Evolutionary conservation across 768 basidiomycete genomes (phyloP).

Genomic region (Auricularia heimuer): DNA sequence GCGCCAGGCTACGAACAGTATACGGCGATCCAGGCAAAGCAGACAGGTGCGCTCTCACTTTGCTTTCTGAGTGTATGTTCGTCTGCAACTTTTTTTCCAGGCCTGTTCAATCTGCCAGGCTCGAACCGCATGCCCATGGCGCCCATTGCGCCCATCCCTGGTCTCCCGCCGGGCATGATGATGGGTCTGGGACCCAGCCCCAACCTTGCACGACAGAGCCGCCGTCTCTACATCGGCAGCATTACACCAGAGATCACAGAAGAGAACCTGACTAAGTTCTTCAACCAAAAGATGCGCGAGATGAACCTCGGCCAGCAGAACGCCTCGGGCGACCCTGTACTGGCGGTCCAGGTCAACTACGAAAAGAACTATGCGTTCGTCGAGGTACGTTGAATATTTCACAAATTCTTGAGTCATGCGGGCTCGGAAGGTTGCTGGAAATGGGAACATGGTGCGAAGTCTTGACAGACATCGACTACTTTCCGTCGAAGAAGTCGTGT

Average conservation of each 20-base stretch:
- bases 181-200: constrained; percentile 83
- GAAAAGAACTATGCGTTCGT: constrained; percentile 99
- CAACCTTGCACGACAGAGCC: constrained; percentile 85
- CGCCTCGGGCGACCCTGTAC: constrained; percentile 78
- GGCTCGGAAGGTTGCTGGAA: too few relatives aligned
- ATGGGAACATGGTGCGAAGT: too few relatives aligned
- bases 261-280: constrained; percentile 83
- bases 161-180: constrained; percentile 73
- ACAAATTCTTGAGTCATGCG: too few relatives aligned
- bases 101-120: constrained; percentile 93
- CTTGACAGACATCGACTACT: background rate
- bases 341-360: constrained; percentile 92
- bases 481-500: too few relatives aligned
- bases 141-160: constrained; percentile 71
- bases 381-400: constrained; percentile 48
- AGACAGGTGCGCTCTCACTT: constrained; percentile 57
- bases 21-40: constrained; percentile 94
- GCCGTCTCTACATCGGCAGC: constrained; percentile 93
- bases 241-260: constrained; percentile 94
- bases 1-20: constrained; percentile 94
- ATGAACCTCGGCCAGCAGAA: constrained; percentile 73
- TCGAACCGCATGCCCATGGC: constrained; percentile 84
- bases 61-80: background rate
- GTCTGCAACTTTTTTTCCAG: constrained; percentile 30
- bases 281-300: constrained; percentile 93